Evolutionary conservation across 495 filamentous ascomycete species (phyloP).

Genomic region (Chaetomium cochliodes): DNA sequence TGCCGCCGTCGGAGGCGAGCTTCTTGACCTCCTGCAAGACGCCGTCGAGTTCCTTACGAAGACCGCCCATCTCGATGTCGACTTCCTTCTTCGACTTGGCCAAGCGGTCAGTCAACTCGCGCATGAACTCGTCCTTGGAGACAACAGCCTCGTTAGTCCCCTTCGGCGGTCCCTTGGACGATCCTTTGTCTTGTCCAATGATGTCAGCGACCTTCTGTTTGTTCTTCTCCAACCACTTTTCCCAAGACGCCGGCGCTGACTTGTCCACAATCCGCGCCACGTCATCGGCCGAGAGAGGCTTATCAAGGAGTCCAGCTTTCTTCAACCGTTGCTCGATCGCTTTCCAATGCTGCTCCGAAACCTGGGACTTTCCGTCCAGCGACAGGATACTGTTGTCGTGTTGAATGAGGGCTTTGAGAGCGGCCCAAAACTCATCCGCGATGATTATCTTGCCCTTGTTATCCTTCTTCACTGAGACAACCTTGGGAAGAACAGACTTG

Average conservation of each 20-base stretch:
- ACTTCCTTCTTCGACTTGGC: conserved; percentile 25
- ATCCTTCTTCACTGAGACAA: conserved; percentile 43
- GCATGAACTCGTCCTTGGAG: conserved; percentile 31
- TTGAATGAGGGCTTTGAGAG: conserved; percentile 41
- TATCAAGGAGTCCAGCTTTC: conserved; percentile 10
- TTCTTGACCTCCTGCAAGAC: conserved; percentile 22
- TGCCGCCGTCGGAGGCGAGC: conserved; percentile 9
- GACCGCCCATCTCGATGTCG: conserved; percentile 22
- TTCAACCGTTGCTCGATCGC: conserved; percentile 36
- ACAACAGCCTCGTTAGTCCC: conserved; percentile 17
- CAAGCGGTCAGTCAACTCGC: conserved; percentile 27
- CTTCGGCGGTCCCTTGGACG: background rate
- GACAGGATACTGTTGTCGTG: conserved; percentile 38
- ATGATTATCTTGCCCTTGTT: conserved; percentile 44
- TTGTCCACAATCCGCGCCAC: conserved; percentile 24
- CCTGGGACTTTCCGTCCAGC: conserved; percentile 29
- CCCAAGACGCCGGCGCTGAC: conserved; percentile 33
- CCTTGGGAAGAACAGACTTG: conserved; percentile 33
- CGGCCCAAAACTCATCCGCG: conserved; percentile 56
- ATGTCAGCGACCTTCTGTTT: conserved; percentile 30
- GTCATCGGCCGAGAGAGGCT: conserved; percentile 14
- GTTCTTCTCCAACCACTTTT: conserved; percentile 41
- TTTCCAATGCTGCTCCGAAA: conserved; percentile 42
- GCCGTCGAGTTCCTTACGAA: conserved; percentile 23
- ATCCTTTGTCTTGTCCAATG: conserved; percentile 18